A percentile compares a stretch with the other conserved stretches of the same genome.
Conservation (phyloP, 2,329 filamentous ascomycete species). For the Talaromyces piceae region DNA sequence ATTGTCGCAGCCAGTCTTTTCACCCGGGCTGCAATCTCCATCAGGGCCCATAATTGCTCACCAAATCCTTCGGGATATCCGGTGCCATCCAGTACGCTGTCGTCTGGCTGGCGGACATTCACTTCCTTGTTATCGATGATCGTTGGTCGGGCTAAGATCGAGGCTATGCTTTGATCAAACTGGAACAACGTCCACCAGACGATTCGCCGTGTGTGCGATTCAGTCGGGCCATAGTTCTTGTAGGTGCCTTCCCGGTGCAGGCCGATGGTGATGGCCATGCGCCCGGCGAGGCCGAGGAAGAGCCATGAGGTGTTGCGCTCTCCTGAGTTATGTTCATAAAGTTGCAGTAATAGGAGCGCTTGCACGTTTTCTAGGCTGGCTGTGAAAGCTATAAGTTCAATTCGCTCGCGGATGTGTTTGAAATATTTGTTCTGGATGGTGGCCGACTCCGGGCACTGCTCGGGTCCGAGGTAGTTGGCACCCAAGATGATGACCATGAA, state of each 20-base stretch:
- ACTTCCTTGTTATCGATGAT: constrained; percentile 31
- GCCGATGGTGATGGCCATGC: constrained; percentile 23
- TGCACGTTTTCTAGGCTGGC: constrained; percentile 27
- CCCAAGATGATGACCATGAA: constrained; percentile 34
- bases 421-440: constrained; percentile 22
- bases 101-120: constrained; percentile 26
- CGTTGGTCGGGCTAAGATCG: constrained; percentile 30
- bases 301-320: constrained; percentile 32
- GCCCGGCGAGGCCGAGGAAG: constrained; percentile 21
- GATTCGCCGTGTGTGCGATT: constrained; percentile 28
- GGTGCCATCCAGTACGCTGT: constrained; percentile 18
- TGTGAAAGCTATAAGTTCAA: constrained; percentile 25
- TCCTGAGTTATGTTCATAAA: constrained; percentile 35
- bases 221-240: constrained; percentile 25
- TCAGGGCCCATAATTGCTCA: constrained; percentile 21
- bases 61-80: constrained; percentile 25
- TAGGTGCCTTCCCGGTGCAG: constrained; percentile 19
- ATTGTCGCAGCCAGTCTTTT: constrained; percentile 7
- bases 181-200: constrained; percentile 33
- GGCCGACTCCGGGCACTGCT: constrained; percentile 11
- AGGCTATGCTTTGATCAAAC: constrained; percentile 32
- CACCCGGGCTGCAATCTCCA: constrained; percentile 15
- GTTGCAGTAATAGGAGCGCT: constrained; percentile 24
- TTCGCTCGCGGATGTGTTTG: constrained; percentile 16
- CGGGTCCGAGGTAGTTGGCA: constrained; percentile 21